Evolutionary conservation across 2,329 filamentous ascomycete species (phyloP).

Genomic region (Aspergillus costaricaensis): DNA sequence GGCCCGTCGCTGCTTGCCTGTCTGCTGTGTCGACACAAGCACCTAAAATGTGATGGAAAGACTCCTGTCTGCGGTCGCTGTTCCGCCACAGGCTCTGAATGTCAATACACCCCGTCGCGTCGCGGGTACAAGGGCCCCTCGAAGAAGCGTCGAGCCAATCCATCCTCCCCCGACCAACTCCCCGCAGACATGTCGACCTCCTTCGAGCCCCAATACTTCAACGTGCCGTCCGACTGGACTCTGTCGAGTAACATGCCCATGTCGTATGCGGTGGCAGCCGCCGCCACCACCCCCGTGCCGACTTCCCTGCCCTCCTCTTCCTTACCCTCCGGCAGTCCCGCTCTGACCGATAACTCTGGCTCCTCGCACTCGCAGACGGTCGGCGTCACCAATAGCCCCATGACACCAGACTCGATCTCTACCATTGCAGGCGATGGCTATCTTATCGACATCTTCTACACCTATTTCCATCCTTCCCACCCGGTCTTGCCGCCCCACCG

Average conservation of each 20-base stretch:
- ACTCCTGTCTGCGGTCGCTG: constrained; percentile 69
- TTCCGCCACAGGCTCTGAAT: constrained; percentile 58
- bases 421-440: constrained; percentile 38
- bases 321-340: constrained; percentile 26
- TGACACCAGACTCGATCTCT: constrained; percentile 41
- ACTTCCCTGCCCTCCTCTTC: constrained; percentile 24
- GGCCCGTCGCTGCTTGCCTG: constrained; percentile 49
- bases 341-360: constrained; percentile 22
- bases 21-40: constrained; percentile 57
- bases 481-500: constrained; percentile 57
- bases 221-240: constrained; percentile 45
- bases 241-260: constrained; percentile 35
- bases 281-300: constrained; percentile 20
- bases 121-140: constrained; percentile 72
- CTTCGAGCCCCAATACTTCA: constrained; percentile 26
- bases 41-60: constrained; percentile 74
- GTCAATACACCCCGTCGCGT: constrained; percentile 72
- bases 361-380: constrained; percentile 21
- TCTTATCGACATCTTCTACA: constrained; percentile 58
- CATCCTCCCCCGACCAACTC: constrained; percentile 45
- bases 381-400: constrained; percentile 27
- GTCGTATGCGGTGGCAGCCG: constrained; percentile 23
- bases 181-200: constrained; percentile 50
- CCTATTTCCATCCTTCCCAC: constrained; percentile 58
- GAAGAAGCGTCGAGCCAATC: constrained; percentile 47